Evolutionary conservation across 1,284 basidiomycete genomes (phyloP), one percentile per base, ranked within the genome.

Genomic region (Inonotus hispidus): DNA sequence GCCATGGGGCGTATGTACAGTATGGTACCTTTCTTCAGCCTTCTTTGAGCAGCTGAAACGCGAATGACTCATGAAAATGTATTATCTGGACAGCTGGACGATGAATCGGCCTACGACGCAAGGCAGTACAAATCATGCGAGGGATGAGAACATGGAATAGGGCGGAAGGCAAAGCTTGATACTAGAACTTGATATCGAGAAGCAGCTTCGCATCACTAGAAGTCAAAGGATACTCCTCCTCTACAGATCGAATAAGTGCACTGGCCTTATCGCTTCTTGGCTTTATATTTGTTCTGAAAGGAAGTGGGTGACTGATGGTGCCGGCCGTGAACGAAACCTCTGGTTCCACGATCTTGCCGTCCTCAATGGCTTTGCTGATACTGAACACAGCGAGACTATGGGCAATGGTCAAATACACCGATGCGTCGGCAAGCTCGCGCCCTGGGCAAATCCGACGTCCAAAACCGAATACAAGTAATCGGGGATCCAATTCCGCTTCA

Each of bases 381-480:
- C 60, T 53, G 47, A 66, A 64, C 32, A 62, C 62, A 14, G 59
- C 47, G 14, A 66, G 61, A 27, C 41, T 53, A 49, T 53, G 55
- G 0, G 63, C 57, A 38, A 64, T 58, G n/a, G 61, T 60, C 23
- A 66, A 47, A 45, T 59, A 66, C 16, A 66, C 7, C 14, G 63
- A 58, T 23, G 57, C 23, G 38, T 64, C 61, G 11, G 57, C 63
- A 1, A 66, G 61, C 32, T 61, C 61, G n/a, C 49, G 39, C 7
- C 65, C 65, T 1, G 63, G 63, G 53, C 63, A 66, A 7, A 61
- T 46, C 8, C 61, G 56, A 19, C 61, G 35, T 3, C 61, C 61
- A 29, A 63, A 63, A 6, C 61, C 61, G 23, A 63, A 63, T 13
- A 46, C 57, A 14, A 56, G n/a, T 8, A 25, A 21, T 25, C 29